Conservation (phyloP, 2,329 filamentous ascomycete species). For the Neofusicoccum sp. region DNA sequence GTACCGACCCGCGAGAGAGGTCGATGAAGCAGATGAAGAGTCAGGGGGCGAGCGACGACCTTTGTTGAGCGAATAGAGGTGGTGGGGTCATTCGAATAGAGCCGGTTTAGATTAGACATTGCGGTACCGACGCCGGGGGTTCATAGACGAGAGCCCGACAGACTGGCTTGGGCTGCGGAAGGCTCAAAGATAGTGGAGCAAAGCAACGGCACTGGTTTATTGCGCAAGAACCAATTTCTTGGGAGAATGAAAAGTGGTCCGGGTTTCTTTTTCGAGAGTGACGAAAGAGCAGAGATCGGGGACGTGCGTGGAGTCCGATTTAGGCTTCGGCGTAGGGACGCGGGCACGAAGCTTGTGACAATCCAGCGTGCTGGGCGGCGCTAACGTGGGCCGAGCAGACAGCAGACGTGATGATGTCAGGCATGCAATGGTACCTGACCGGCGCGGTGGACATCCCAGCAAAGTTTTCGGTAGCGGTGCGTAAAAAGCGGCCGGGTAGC, state of each 20-base stretch:
- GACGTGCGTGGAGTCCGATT: no score
- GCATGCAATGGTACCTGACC: background rate
- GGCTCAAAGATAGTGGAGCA: no score
- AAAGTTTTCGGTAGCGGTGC: background rate
- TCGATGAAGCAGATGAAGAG: conserved; percentile 32
- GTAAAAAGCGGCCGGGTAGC: background rate
- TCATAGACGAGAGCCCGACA: no score
- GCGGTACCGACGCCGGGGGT: no score
- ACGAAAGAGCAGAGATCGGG: no score
- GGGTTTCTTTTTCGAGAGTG: no score
- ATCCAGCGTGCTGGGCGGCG: background rate
- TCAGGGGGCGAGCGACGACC: background rate
- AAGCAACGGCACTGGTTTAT: no score
- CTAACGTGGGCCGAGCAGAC: background rate
- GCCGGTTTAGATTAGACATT: no score
- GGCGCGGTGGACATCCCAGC: background rate
- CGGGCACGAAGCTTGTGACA: background rate
- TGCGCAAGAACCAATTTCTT: no score
- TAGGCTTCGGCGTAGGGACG: background rate
- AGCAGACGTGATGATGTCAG: background rate
- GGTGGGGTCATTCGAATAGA: background rate
- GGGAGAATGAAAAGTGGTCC: no score
- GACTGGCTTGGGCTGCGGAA: no score
- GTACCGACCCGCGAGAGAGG: conserved; percentile 54
- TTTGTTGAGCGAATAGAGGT: background rate